Evolutionary conservation across 768 basidiomycete genomes (phyloP), one percentile per base, ranked within the genome.

Genomic region (Boletus rubroflammeus): DNA sequence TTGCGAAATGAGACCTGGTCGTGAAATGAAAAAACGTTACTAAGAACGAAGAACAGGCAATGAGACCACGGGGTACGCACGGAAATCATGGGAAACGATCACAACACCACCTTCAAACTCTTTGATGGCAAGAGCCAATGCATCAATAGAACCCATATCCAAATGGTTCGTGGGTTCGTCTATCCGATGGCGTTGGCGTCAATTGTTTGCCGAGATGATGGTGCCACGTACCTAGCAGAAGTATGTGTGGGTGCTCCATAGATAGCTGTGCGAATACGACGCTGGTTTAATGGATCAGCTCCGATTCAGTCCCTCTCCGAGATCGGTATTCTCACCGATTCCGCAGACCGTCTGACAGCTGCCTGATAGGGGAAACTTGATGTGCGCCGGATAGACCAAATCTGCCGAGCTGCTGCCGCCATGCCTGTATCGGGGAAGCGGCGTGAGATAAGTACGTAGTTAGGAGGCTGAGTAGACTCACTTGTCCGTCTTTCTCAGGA

Each of bases 11-110:
- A 98, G 84, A 64, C 90, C 90, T 92, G 62, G 55, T 40, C 39
- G 50, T 53, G 36, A 52, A 63, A 49, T 38, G 51, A 41, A 51
- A 51, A 48, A 48, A 48, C 28, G 35, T 63, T 8, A 61, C 41
- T 38, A 49, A 59, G 19, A 49, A 52, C 29, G 36, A 61, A 41
- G 9, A 29, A 15, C 25, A 43, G 25, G 23, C 28, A 38, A 15
- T 23, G 34, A 40, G 44, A 50, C 51, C 29, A 52, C 50, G 55
- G 55, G 49, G 52, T 25, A 82, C 88, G 61, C 63, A 91, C 96
- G 90, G 89, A 99, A 99, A 74, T 99, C 96, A 78, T 98, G 97
- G 45, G 95, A 98, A 59, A 99, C 97, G 69, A 99, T 98, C 62
- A 98, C 97, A 38, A 99, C 97, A 65, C 97, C 96, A 55, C 97